Conservation (phyloP, 164 flowering plant species). For the Vitis rupestris region DNA sequence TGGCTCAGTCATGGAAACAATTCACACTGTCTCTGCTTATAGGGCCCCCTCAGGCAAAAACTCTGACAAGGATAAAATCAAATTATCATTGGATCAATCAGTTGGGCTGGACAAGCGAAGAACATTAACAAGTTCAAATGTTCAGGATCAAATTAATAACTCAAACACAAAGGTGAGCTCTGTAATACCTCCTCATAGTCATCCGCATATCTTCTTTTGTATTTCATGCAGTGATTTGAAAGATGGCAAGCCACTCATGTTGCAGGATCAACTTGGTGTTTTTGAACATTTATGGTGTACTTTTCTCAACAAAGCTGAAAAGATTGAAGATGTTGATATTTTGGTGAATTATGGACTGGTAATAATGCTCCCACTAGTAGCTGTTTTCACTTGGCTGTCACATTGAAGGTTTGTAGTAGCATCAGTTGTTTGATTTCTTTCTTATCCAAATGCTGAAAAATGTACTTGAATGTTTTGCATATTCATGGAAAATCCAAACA, state of each 20-base stretch:
- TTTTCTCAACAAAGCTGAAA: conserved; percentile 28
- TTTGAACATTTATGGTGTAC: conserved; percentile 16
- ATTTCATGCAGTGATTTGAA: background rate
- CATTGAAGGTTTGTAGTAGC: conserved; percentile 13
- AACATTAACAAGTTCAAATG: conserved; percentile 21
- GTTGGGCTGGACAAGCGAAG: conserved; percentile 22
- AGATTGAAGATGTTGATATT: conserved; percentile 37
- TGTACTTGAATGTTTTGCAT: too few species aligned
- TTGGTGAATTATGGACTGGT: conserved; percentile 63
- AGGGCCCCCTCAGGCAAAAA: conserved; percentile 32
- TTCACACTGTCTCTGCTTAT: conserved; percentile 84
- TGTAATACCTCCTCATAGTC: background rate
- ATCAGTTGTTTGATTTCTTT: too few species aligned
- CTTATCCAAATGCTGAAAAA: too few species aligned
- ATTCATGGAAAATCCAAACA: too few species aligned
- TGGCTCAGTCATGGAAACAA: conserved; percentile 96
- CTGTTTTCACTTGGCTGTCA: conserved; percentile 51
- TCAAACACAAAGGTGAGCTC: conserved; percentile 28
- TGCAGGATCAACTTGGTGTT: conserved; percentile 32
- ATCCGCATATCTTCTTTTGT: background rate
- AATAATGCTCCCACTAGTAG: conserved; percentile 45
- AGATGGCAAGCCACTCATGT: background rate
- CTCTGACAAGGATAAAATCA: conserved; percentile 7
- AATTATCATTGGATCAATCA: conserved; percentile 28
- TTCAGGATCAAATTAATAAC: conserved; percentile 20